Base-by-base conservation (phyloP, 306 rosid species). In the Bauhinia variegata region DNA sequence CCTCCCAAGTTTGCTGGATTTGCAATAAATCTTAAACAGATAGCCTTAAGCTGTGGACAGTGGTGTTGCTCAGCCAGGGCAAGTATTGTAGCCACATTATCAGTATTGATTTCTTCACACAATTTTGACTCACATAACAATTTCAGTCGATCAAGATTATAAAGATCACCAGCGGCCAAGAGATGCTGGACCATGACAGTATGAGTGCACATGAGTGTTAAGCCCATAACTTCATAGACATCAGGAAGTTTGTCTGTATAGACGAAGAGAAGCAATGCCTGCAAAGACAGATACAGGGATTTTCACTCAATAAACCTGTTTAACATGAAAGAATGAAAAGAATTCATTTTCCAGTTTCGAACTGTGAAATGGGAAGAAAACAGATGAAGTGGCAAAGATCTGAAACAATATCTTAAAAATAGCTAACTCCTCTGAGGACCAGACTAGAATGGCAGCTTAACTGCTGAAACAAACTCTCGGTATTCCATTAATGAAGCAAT, bases 111-210 rank as follows among this genome's bases (percentile, higher is more conserved):
- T 61, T 78, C 91, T 38, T 79, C 83, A 68, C 86, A 83, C 85
- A 88, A 82, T 75, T 80, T 84, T 52, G 91, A 84, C 82, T 88
- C 91, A 33, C 96, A 88, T 58, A 88, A 74, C 59, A 80, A 38
- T 74, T 86, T 88, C 78, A 88, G 83, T 62, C 96, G 82, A 64
- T 88, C 96, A 54, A 86, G 86, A 76, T 86, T 82, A 65, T 88
- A 88, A 18, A 86, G 82, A 79, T 88, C 96, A 66, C 91, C 96
- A 68, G 86, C 88, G 73, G 91, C 96, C 82, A 88, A 80, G 31
- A 88, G 84, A 83, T 88, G 89, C 73, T 88, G 96, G 83, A 88
- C 87, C 96, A 88, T 88, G 78, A 86, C 89, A 57, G 82, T 78
- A 75, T 44, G 66, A n/a, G 96, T 75, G 84, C 96, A 88, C 63